Evolutionary conservation across 116 monocot species (phyloP), one percentile per base, ranked within the genome.

Genomic region (Trichopus zeylanicus): DNA sequence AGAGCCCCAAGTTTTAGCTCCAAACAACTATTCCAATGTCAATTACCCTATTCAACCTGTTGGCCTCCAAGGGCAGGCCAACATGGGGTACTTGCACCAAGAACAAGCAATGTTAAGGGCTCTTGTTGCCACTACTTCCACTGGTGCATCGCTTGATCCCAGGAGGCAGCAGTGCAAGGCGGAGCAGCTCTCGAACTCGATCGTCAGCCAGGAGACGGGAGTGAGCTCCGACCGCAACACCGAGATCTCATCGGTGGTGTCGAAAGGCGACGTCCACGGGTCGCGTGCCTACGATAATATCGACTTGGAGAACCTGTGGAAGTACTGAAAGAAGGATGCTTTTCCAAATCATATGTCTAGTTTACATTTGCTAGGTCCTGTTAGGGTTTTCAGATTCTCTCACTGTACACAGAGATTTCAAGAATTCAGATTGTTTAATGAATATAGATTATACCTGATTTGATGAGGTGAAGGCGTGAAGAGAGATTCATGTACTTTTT

Each of bases 261-360:
- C 67, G 2, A 75, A 52, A 60, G 56, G 61, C 20, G 67, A 74
- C 37, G 74, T 60, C 11, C 49, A 57, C 31, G 68, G 63, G 2
- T 74, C 62, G 2, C 29, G 28, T 4, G 64, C 34, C 15, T 29
- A 42, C n/a, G 42, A 56, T 2, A 64, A 26, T 46, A 58, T 64
- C 26, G 69, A 75, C 51, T 46, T 75, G 59, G 75, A 69, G n/a
- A 54, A 46, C 69, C 59, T 75, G 46, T 75, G 75, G 75, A 75
- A 75, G 7, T 75, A 64, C 56, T 60, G 26, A 60, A 21, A n/a
- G n/a, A n/a, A n/a, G 1, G 8, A 15, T 42, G 4, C 13, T 12
- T 42, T 13, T 0, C n/a, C n/a, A n/a, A n/a, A 13, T 42, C 13
- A 0, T 38, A 7, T 38, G 3, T 38, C 15, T 38, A 38, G 15